Base-by-base conservation (phyloP, 129 eudicot species). In the Scalesia atractyloides region DNA sequence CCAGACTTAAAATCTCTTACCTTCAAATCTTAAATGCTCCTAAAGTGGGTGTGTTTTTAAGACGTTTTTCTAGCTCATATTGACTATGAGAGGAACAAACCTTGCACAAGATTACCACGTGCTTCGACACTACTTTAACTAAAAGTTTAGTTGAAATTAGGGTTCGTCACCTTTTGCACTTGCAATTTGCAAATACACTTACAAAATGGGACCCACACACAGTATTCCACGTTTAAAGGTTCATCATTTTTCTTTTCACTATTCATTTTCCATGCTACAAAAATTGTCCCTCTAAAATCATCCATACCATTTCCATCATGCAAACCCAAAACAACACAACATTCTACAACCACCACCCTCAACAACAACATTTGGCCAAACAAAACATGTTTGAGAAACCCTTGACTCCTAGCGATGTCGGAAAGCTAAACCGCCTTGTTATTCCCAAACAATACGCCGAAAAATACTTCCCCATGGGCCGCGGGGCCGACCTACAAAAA, bases 361-460 rank as follows among this genome's bases (percentile, higher is more conserved):
- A 11, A 16, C 26, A 19, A 13, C 72, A 65, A 20, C 16, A 49
- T 53, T 26, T n/a, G 36, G 11, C 68, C 20, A 51, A 83, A 64
- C 63, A 83, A 39, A 66, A 73, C 63, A 79, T 91, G 96, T 91
- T 91, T 64, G 86, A 91, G 63, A 91, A 91, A 56, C 83, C 91
- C 0, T 36, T 92, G 24, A 92, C 97, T 17, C 97, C 94, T 1
- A 92, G 97, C 67, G 96, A 92, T 69, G 97, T 92, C 7, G 97
- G 97, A 7, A 92, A 92, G 71, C 96, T 92, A 72, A 91, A 91
- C 79, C 96, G 97, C 39, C 83, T 91, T 1, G 97, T 91, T 5
- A 91, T 91, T 26, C 97, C 97, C 0, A 92, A 92, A 74, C 96
- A 92, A 44, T 86, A 91, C 66, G 97, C 97, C 13, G 96, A 88